These are phyloP conservation scores for Ilex aquifolium DNA, from an alignment of 257 asterid genomes.

Conservation along the genomic window DNA sequence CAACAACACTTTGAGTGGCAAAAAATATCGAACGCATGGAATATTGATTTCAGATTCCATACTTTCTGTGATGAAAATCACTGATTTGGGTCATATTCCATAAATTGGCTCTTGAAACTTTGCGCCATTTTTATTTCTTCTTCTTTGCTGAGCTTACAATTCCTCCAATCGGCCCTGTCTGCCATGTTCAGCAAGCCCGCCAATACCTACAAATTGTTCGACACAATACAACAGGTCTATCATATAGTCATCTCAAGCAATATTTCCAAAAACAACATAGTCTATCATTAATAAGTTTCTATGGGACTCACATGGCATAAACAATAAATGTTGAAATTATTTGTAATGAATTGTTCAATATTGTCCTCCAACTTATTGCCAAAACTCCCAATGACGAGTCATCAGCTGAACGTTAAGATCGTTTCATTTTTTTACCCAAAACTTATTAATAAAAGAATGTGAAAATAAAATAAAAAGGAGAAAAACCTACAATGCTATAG, in stretches of 20 bases:
- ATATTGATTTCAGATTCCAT: neutral
- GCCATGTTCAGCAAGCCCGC: constrained; percentile 90
- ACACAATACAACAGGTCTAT: neutral
- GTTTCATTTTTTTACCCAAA: neutral
- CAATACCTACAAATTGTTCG: constrained; percentile 50
- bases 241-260: neutral
- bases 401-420: neutral
- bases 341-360: neutral
- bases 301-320: neutral
- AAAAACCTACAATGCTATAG: too few species aligned
- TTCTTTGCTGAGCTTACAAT: constrained; percentile 67
- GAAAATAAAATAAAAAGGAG: too few species aligned
- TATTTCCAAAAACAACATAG: neutral
- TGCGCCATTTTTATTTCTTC: constrained; percentile 70
- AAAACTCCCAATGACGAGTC: neutral
- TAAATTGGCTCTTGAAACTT: constrained; percentile 54
- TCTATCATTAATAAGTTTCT: neutral
- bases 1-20: too few species aligned
- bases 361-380: neutral
- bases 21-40: too few species aligned
- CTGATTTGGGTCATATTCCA: constrained; percentile 56
- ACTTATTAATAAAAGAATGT: too few species aligned
- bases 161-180: constrained; percentile 94
- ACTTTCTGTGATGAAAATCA: constrained; percentile 36
- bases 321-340: neutral